phyloP scores from a whole-genome alignment of 305 asterid species.

The Andrographis paniculata region DNA sequence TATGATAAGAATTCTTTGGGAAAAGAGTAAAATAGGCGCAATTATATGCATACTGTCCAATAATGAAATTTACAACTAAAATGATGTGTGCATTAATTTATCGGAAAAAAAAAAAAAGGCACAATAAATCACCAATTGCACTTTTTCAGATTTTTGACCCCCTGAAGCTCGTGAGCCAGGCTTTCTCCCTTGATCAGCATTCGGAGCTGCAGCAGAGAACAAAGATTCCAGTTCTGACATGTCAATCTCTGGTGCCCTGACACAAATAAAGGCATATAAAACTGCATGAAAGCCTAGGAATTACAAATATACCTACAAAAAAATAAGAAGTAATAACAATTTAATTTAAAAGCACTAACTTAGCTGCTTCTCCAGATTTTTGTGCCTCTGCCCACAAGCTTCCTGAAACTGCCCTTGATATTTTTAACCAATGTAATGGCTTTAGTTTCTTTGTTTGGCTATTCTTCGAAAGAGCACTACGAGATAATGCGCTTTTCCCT shows the following conservation, averaged over 20 bases:
- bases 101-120: conserved; percentile 1
- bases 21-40: conserved; percentile 1
- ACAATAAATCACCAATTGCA: conserved; percentile 69
- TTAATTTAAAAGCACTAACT: conserved; percentile 31
- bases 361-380: conserved; percentile 73
- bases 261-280: conserved; percentile 18
- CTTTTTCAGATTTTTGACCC: conserved; percentile 73
- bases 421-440: conserved; percentile 88
- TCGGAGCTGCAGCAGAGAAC: conserved; percentile 77
- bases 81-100: not conserved
- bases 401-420: conserved; percentile 92
- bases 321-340: not conserved
- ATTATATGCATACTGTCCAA: conserved; percentile 4
- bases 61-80: conserved; percentile 7
- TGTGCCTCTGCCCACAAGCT: conserved; percentile 99
- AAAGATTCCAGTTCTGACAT: conserved; percentile 87
- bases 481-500: conserved; percentile 58
- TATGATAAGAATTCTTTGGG: not conserved
- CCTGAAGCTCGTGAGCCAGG: conserved; percentile 17
- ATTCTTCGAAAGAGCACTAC: conserved; percentile 42
- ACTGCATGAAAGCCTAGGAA: conserved; percentile 11
- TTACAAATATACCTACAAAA: conserved; percentile 9
- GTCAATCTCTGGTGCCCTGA: conserved; percentile 96
- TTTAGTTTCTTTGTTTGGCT: conserved; percentile 69
- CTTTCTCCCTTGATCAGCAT: conserved; percentile 39